Conservation (phyloP, 2,329 filamentous ascomycete species). For the Talaromyces sp. region DNA sequence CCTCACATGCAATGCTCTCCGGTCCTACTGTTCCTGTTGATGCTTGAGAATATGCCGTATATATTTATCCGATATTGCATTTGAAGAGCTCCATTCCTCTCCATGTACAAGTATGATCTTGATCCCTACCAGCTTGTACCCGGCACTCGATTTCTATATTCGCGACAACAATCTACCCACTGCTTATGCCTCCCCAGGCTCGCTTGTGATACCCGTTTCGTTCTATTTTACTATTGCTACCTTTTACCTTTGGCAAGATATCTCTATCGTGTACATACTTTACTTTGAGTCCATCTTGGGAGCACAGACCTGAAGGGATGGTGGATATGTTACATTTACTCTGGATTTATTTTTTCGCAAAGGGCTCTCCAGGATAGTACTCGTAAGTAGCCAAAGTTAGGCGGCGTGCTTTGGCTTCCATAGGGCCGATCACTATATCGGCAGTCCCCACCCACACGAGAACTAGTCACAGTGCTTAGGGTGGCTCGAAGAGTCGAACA, state of each 20-base stretch:
- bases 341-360: neutral
- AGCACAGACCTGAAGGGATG: neutral
- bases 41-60: conserved; percentile 21
- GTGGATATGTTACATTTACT: neutral
- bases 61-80: neutral
- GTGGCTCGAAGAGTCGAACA: neutral
- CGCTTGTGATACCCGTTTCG: conserved; percentile 33
- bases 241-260: neutral
- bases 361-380: neutral
- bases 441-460: neutral
- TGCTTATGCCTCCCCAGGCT: conserved; percentile 2
- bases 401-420: neutral
- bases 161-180: neutral
- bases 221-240: conserved; percentile 11
- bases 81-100: neutral
- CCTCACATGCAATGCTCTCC: conserved; percentile 26
- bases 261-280: neutral
- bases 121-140: conserved; percentile 2
- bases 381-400: neutral
- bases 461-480: neutral
- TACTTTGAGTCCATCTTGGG: neutral
- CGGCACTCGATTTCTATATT: neutral
- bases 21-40: conserved; percentile 35
- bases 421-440: neutral
- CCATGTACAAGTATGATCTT: neutral